phyloP scores from a whole-genome alignment of 1,284 basidiomycete genomes.

The Cutaneotrichosporon cutaneum region DNA sequence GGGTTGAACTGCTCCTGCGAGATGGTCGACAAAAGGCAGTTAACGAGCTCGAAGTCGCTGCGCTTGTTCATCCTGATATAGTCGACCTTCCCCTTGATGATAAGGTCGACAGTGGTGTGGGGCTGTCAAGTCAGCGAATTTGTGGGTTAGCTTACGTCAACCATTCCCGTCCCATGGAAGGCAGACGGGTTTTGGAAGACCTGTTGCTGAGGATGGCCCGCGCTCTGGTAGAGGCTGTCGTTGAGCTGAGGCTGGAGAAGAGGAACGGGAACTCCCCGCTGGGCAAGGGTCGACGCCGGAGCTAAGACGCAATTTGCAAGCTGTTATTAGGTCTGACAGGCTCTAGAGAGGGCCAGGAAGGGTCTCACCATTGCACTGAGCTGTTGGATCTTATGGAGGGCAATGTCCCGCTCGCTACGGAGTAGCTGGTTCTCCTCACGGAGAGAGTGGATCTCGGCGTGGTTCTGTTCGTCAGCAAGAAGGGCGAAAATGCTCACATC shows the following conservation, averaged over 20 bases:
- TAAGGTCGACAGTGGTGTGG: constrained; percentile 20
- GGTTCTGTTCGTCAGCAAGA: neutral
- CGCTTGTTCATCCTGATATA: constrained; percentile 22
- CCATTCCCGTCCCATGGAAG: neutral
- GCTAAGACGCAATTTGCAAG: neutral
- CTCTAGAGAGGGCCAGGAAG: neutral
- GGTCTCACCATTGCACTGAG: neutral
- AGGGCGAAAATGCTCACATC: neutral
- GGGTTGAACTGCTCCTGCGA: constrained; percentile 40
- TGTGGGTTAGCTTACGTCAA: neutral
- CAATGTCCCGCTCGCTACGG: neutral
- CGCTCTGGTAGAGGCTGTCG: constrained; percentile 2
- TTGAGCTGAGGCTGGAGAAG: neutral
- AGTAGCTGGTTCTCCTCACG: neutral
- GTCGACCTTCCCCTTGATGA: constrained; percentile 26
- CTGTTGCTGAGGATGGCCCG: neutral
- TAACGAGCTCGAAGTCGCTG: constrained; percentile 28
- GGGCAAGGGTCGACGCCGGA: neutral
- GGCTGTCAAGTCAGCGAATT: neutral
- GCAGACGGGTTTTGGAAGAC: neutral
- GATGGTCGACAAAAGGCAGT: constrained; percentile 43
- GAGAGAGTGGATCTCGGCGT: neutral
- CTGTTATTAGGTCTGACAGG: neutral
- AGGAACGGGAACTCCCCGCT: neutral
- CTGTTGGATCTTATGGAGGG: neutral